Evolutionary conservation across 345 rosid genomes (phyloP).

Genomic region (rapeseed (Brassica napus)): Da-Ae NC_063450.1:22733001-22733500

Average conservation of each 20-base stretch:
- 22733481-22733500: no score
- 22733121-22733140: slow-evolving; percentile 49
- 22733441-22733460: slow-evolving; percentile 98
- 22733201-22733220: slow-evolving; percentile 86
- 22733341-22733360: not conserved
- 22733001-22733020: not conserved
- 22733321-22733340: not conserved
- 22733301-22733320: not conserved
- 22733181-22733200: slow-evolving; percentile 92
- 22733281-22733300: not conserved
- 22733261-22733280: not conserved
- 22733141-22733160: slow-evolving; percentile 85
- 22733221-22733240: slow-evolving; percentile 44
- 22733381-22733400: not conserved
- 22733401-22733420: slow-evolving; percentile 49
- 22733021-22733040: not conserved
- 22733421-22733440: slow-evolving; percentile 89
- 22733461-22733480: slow-evolving; percentile 72
- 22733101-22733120: slow-evolving; percentile 35
- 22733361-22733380: not conserved
- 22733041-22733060: slow-evolving; percentile 45
- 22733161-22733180: slow-evolving; percentile 99
- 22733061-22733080: slow-evolving; percentile 30
- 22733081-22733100: slow-evolving; percentile 71
- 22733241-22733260: not conserved